Evolutionary conservation across 2,329 filamentous ascomycete genomes (phyloP).

Genomic region (Trichoderma brevicompactum): DNA sequence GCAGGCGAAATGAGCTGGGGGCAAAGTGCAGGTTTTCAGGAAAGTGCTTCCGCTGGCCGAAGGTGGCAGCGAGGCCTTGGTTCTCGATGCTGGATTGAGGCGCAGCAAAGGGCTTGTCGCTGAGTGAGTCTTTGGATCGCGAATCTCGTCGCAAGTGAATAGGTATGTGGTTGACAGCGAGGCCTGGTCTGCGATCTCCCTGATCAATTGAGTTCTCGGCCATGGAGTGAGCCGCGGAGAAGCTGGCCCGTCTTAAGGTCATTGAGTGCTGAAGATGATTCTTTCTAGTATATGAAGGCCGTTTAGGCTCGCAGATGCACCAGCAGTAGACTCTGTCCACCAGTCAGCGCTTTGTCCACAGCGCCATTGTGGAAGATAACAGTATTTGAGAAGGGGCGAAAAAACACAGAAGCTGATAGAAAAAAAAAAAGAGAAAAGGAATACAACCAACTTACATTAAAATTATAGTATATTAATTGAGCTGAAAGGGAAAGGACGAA

Average conservation of each 20-base stretch:
- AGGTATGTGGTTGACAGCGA: constrained; percentile 20
- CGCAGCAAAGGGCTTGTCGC: constrained; percentile 32
- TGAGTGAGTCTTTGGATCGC: constrained; percentile 25
- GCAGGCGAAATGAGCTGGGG: constrained; percentile 38
- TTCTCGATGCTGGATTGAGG: constrained; percentile 30
- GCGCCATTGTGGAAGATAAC: constrained; percentile 3
- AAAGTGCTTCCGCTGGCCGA: constrained; percentile 34
- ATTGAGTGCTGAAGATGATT: constrained; percentile 4
- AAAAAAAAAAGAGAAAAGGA: neutral
- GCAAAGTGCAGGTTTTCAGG: constrained; percentile 41
- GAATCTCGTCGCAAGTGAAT: constrained; percentile 28
- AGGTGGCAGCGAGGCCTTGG: constrained; percentile 10
- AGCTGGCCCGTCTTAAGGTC: constrained; percentile 18
- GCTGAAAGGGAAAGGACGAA: neutral
- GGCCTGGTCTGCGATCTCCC: constrained; percentile 25
- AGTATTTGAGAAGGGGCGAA: neutral
- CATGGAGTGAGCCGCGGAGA: constrained; percentile 29
- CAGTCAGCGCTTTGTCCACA: constrained; percentile 3
- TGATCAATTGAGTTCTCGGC: constrained; percentile 27
- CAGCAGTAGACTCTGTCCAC: neutral
- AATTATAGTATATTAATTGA: neutral
- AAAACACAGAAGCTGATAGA: too few relatives aligned
- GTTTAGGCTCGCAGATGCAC: neutral
- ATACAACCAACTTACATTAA: neutral
- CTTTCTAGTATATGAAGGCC: neutral